Percentiles rank a stretch among this genome's conserved stretches.
phyloP scores from a whole-genome alignment of 2,329 filamentous ascomycete genomes.

The Ophiostoma populinum region DNA sequence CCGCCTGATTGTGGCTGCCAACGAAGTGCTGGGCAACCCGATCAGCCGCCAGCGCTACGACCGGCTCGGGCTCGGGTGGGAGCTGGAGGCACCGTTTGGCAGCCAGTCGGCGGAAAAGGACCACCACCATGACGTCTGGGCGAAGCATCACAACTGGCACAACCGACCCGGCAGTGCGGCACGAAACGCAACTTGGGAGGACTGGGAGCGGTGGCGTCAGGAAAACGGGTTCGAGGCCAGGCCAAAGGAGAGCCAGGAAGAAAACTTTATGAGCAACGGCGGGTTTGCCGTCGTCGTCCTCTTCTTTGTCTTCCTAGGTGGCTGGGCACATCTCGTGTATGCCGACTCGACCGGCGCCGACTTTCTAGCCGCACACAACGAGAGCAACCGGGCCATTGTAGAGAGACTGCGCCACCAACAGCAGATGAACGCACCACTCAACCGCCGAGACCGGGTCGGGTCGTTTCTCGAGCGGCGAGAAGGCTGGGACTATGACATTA shows the following conservation, averaged over 20 bases:
- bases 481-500: slow-evolving; percentile 14
- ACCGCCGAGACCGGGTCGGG: slow-evolving; percentile 51
- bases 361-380: slow-evolving; percentile 47
- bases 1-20: slow-evolving; percentile 70
- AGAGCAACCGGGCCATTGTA: slow-evolving; percentile 49
- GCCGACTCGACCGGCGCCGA: slow-evolving; percentile 44
- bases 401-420: slow-evolving; percentile 37
- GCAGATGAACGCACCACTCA: slow-evolving; percentile 32
- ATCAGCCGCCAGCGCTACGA: slow-evolving; percentile 70
- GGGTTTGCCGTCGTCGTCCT: slow-evolving; percentile 61
- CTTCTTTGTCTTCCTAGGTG: slow-evolving; percentile 49
- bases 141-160: slow-evolving; percentile 29
- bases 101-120: slow-evolving; percentile 26
- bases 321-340: slow-evolving; percentile 53
- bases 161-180: slow-evolving; percentile 29
- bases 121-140: neutral
- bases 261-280: slow-evolving; percentile 58
- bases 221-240: slow-evolving; percentile 26
- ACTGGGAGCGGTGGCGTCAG: slow-evolving; percentile 74
- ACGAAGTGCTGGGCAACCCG: slow-evolving; percentile 73
- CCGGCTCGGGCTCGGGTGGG: slow-evolving; percentile 66
- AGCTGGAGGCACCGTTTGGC: slow-evolving; percentile 13
- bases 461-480: slow-evolving; percentile 63
- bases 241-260: slow-evolving; percentile 30
- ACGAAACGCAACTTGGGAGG: slow-evolving; percentile 88